A percentile compares a stretch with the other conserved stretches of the same genome.
Conservation (phyloP, 768 basidiomycete genomes). For the Candolleomyces efflorescens region DNA sequence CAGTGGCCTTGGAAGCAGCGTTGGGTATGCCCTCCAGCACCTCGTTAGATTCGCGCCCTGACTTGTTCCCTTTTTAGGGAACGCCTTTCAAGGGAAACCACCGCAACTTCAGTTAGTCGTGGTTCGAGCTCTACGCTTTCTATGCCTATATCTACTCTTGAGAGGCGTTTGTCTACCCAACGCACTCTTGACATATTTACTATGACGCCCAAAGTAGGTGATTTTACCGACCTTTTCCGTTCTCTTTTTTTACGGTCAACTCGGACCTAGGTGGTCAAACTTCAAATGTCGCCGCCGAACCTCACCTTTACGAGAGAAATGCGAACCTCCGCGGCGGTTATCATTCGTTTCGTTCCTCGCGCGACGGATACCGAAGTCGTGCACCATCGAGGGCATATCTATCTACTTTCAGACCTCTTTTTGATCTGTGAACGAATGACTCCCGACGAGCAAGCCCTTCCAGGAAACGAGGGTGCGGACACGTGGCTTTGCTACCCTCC, state of each 20-base stretch:
- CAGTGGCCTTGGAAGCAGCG: conserved; percentile 48
- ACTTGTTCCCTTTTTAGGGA: conserved; percentile 32
- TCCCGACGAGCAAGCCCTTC: conserved; percentile 51
- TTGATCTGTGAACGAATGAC: conserved; percentile 85
- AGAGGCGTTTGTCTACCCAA: conserved; percentile 71
- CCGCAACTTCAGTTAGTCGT: conserved; percentile 48
- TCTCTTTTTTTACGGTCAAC: conserved; percentile 2
- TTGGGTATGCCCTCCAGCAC: conserved; percentile 40
- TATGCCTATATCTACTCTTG: conserved; percentile 72
- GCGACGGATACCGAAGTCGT: conserved; percentile 70
- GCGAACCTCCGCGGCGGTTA: conserved; percentile 65
- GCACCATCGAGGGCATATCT: conserved; percentile 78
- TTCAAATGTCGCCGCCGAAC: conserved; percentile 83
- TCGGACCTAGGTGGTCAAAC: conserved; percentile 64
- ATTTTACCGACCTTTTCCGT: neutral
- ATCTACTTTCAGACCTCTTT: conserved; percentile 90
- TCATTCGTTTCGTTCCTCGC: conserved; percentile 73
- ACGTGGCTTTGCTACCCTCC: conserved; percentile 96
- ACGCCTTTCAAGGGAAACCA: conserved; percentile 57
- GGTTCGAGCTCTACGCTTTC: conserved; percentile 47
- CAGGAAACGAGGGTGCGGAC: conserved; percentile 59
- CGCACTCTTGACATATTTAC: conserved; percentile 91
- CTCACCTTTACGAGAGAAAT: conserved; percentile 77
- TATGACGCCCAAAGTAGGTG: conserved; percentile 82
- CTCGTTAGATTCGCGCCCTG: neutral